Percentiles rank a stretch among this genome's conserved stretches.
Conservation (phyloP, 371 early-diverging fungal species). For the Massospora cicadina region DNA sequence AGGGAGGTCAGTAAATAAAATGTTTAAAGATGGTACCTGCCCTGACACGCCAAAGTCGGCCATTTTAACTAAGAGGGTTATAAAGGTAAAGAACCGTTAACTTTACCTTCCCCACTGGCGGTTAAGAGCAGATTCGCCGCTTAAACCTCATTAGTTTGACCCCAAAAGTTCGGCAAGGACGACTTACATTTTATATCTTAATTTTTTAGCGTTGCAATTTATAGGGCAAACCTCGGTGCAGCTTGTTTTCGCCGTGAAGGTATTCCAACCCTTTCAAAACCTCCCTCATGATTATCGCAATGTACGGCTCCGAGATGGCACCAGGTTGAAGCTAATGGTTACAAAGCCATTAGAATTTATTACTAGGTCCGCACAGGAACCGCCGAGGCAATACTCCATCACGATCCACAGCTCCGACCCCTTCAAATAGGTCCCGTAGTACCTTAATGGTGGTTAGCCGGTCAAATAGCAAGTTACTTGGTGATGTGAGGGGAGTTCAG, state of each 20-base stretch:
- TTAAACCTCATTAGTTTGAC: no score
- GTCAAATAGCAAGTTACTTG: conserved; percentile 28
- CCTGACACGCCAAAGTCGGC: conserved; percentile 97
- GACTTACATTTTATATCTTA: conserved; percentile 49
- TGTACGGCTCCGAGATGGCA: conserved; percentile 63
- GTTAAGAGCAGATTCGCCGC: conserved; percentile 75
- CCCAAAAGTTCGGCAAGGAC: conserved; percentile 13
- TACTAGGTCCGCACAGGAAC: conserved; percentile 80
- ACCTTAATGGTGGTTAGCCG: conserved; percentile 22
- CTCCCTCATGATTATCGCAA: conserved; percentile 84
- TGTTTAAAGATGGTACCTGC: conserved; percentile 29
- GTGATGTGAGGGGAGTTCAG: conserved; percentile 79
- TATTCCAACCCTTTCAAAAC: conserved; percentile 84
- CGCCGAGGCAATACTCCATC: conserved; percentile 86
- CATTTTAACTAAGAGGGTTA: conserved; percentile 53
- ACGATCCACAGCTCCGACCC: conserved; percentile 80
- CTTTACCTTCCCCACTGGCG: conserved; percentile 43
- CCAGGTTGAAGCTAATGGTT: conserved; percentile 64
- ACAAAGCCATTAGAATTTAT: no score
- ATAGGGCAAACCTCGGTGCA: conserved; percentile 60
- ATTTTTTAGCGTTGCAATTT: neutral
- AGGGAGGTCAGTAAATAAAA: neutral
- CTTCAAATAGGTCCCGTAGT: conserved; percentile 62
- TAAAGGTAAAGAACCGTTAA: neutral
- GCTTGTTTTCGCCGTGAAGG: conserved; percentile 79